Evolutionary conservation across 108 stramenopile genomes (phyloP).

Genomic region (Stephanodiscus minutulus): DNA sequence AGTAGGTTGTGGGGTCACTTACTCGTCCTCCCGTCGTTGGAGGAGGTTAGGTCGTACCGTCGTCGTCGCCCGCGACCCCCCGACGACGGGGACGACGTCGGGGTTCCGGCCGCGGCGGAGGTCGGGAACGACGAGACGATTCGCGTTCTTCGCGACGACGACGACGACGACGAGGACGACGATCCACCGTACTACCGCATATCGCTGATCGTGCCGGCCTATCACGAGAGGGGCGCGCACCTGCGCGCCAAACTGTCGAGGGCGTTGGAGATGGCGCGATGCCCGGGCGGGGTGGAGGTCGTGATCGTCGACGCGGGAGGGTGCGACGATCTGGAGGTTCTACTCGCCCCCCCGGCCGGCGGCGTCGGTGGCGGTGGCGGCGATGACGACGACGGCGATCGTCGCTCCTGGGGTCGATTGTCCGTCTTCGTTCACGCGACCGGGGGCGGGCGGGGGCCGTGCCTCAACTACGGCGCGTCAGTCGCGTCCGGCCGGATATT

Average conservation of each 20-base stretch:
- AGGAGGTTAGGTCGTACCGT: slow-evolving; percentile 35
- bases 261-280: slow-evolving; percentile 20
- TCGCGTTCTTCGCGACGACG: slow-evolving; percentile 4
- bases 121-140: neutral
- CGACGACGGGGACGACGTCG: neutral
- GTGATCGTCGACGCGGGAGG: slow-evolving; percentile 64
- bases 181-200: slow-evolving; percentile 54
- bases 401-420: slow-evolving; percentile 41
- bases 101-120: neutral
- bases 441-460: slow-evolving; percentile 82
- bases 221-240: slow-evolving; percentile 47
- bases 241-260: slow-evolving; percentile 28
- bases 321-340: slow-evolving; percentile 45
- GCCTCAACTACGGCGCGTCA: slow-evolving; percentile 75
- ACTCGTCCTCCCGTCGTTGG: slow-evolving; percentile 37
- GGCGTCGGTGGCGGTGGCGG: neutral
- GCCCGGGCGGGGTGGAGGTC: slow-evolving; percentile 54
- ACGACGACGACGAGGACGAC: neutral
- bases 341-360: slow-evolving; percentile 4
- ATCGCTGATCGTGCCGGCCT: slow-evolving; percentile 71
- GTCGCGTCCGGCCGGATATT: slow-evolving; percentile 61
- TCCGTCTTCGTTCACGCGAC: slow-evolving; percentile 41
- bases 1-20: slow-evolving; percentile 33
- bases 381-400: neutral
- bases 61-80: neutral